Conservation (phyloP, 2,329 filamentous ascomycete species). For the Byssoonygena ceratinophila region DNA sequence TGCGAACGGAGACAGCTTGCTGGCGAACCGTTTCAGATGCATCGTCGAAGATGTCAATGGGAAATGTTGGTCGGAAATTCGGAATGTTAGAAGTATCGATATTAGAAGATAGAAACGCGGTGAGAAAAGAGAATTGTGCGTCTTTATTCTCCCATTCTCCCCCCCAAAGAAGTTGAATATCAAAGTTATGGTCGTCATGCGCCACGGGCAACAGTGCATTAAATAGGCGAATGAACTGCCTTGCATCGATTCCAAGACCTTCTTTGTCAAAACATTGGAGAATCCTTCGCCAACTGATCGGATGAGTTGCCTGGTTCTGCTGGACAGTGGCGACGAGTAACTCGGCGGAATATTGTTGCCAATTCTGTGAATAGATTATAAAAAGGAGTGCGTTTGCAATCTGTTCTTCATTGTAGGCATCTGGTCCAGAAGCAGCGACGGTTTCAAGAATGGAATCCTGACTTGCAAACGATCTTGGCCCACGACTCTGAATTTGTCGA, state of each 20-base stretch:
- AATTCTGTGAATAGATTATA: conserved; percentile 53
- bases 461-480: conserved; percentile 63
- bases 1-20: conserved; percentile 57
- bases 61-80: conserved; percentile 66
- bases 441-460: conserved; percentile 58
- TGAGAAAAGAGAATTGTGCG: conserved; percentile 86
- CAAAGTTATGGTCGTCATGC: conserved; percentile 51
- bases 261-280: conserved; percentile 72
- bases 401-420: conserved; percentile 68
- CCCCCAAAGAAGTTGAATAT: conserved; percentile 84
- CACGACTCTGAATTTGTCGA: conserved; percentile 59
- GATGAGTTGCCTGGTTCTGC: conserved; percentile 45
- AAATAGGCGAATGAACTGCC: conserved; percentile 74
- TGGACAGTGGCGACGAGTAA: conserved; percentile 52
- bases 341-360: conserved; percentile 55
- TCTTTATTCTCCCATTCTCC: conserved; percentile 76
- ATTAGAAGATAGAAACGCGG: conserved; percentile 68
- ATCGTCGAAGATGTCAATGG: conserved; percentile 51
- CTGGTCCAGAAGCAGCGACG: conserved; percentile 45
- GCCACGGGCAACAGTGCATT: conserved; percentile 66
- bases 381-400: conserved; percentile 69
- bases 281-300: conserved; percentile 58
- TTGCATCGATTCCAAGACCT: conserved; percentile 60
- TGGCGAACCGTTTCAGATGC: conserved; percentile 50
- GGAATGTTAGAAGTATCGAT: conserved; percentile 80